Evolutionary conservation across 2,329 filamentous ascomycete genomes (phyloP), one percentile per base, ranked within the genome.

Genomic region (Cordyceps farinosa): DNA sequence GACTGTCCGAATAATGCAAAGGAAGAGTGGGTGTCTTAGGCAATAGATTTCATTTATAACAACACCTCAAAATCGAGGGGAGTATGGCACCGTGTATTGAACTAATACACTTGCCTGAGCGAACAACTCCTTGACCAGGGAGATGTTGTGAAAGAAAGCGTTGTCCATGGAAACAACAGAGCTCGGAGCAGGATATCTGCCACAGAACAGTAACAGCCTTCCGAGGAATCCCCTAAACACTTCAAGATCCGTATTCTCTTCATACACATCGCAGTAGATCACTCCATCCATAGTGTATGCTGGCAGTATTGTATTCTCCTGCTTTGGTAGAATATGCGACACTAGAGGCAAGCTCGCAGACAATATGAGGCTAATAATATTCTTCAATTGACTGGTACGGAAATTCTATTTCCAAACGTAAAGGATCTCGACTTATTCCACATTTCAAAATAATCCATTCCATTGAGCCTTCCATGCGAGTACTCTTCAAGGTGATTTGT

Each of bases 11-110:
- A 32, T 32, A 47, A 55, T 13, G 50, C 30, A 11, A 61, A 61
- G 22, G 51, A 61, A 11, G 59, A 61, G 32, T 61, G 59, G 59
- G 51, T 54, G 22, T 47, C 51, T 22, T 34, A 32, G 30, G 3
- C 15, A 27, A n/a, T 42, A 55, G 27, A 27, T 11, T 11, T 47
- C 10, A 17, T 27, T 9, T 47, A 3, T 47, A 7, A 22, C 22
- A 22, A 22, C 22, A 22, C 22, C 22, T 22, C 22, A 22, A 22
- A 22, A 22, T 22, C 22, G 22, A 22, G 22, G 22, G 22, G 22
- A 22, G 22, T 22, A 22, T 22, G 22, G 22, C 22, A 22, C 22
- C 22, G 40, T 42, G 11, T 42, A 13, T 42, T 42, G 7, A 9
- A 42, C 3, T 42, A 42, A 10, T 10, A 42, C 40, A 42, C 40